These are phyloP conservation scores for Cryptomeria japonica DNA, from an alignment of 75 land plant species.

Conservation along the genomic window DNA sequence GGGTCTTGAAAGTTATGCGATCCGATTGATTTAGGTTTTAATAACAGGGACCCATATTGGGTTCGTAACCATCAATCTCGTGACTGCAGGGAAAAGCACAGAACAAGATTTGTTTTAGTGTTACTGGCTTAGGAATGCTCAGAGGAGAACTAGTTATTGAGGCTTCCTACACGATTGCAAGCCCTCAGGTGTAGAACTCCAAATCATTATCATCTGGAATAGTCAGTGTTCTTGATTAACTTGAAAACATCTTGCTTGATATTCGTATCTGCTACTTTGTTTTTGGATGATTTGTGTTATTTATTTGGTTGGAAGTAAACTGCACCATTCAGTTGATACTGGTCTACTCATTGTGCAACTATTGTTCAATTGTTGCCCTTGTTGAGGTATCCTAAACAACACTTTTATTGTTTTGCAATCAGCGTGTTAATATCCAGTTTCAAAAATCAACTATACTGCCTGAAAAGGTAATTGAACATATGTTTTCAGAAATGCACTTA, in stretches of 20 bases:
- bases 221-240: background rate
- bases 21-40: background rate
- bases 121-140: conserved; percentile 64
- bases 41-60: background rate
- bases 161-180: conserved; percentile 75
- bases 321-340: background rate
- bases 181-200: conserved; percentile 53
- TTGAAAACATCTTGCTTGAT: background rate
- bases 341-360: background rate
- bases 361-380: background rate
- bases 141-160: conserved; percentile 78
- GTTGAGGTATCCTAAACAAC: background rate
- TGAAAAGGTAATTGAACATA: conserved; percentile 49
- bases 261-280: background rate
- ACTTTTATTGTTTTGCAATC: background rate
- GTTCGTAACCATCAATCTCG: background rate
- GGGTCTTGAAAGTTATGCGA: background rate
- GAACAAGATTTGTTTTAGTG: conserved; percentile 74
- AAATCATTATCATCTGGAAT: conserved; percentile 4
- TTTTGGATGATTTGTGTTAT: background rate
- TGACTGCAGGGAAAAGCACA: conserved; percentile 69
- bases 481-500: background rate
- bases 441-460: conserved; percentile 74
- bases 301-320: background rate
- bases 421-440: conserved; percentile 75